Evolutionary conservation across 106 monocot species (phyloP).

Genomic region (Alisma plantagoaquatica): DNA sequence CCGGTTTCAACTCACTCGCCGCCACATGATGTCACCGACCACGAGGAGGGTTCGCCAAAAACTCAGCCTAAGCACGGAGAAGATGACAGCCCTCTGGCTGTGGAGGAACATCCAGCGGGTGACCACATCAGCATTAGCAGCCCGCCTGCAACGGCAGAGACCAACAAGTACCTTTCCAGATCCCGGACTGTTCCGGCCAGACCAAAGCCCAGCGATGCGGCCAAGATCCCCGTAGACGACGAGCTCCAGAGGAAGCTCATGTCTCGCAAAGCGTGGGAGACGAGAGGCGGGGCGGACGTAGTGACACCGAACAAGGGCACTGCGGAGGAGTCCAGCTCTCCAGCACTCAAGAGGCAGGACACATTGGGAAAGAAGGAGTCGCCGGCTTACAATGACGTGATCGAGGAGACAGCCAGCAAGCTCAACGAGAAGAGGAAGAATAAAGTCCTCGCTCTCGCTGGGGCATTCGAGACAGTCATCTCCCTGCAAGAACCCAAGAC

Average conservation of each 20-base stretch:
- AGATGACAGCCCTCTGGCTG: not conserved
- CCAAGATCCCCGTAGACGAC: not conserved
- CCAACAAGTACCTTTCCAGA: not conserved
- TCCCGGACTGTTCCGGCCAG: not conserved
- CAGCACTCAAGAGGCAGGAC: too few species aligned
- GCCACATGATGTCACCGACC: too few species aligned
- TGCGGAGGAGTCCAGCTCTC: not conserved
- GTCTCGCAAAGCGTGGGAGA: not conserved
- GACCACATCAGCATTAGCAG: too few species aligned
- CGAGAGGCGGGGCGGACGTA: not conserved
- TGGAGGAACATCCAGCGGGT: not conserved
- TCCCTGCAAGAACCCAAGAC: conserved; percentile 9
- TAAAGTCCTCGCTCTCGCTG: conserved; percentile 15
- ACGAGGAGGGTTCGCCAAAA: not conserved
- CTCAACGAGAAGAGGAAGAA: conserved; percentile 22
- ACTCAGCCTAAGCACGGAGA: not conserved
- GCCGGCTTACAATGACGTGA: conserved; percentile 14
- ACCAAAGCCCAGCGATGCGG: not conserved
- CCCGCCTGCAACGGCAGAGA: too few species aligned
- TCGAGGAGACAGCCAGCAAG: conserved; percentile 17
- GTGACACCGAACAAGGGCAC: not conserved
- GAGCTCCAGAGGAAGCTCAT: not conserved
- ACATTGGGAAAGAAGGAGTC: conserved; percentile 8
- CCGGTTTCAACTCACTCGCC: too few species aligned
- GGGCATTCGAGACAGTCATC: conserved; percentile 23